These are phyloP conservation scores for Solanum ossicruentum DNA, from an alignment of 257 asterid genomes.

Conservation along the genomic window DNA sequence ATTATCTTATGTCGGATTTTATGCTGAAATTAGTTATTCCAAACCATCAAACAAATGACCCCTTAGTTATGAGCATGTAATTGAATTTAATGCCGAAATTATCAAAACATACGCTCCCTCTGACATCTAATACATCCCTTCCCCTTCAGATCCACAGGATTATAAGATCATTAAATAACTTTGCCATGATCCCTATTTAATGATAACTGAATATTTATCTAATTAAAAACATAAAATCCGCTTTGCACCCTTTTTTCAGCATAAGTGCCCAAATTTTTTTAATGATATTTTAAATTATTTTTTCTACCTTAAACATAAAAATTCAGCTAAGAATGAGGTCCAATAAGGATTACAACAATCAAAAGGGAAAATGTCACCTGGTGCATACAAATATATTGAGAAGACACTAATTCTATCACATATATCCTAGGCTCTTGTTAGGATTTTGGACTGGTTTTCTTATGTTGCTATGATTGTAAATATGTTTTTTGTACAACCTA, in stretches of 20 bases:
- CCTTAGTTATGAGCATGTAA: background rate
- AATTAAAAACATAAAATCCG: background rate
- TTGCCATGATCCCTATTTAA: background rate
- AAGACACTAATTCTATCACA: background rate
- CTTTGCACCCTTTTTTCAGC: background rate
- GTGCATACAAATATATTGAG: background rate
- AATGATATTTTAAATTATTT: background rate
- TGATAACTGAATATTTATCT: background rate
- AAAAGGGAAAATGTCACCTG: background rate
- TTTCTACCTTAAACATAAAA: background rate
- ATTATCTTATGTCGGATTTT: background rate
- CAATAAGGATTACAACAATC: background rate
- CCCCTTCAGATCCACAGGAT: background rate
- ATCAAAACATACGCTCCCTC: background rate
- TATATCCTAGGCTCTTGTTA: background rate
- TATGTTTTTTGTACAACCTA: background rate
- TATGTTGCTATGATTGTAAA: background rate
- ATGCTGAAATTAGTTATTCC: background rate
- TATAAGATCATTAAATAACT: background rate
- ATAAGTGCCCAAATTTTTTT: background rate
- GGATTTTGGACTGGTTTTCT: background rate
- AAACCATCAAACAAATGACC: background rate
- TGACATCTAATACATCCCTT: background rate
- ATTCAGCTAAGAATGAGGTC: background rate
- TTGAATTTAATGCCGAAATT: background rate